Base-by-base conservation (phyloP, 2,329 filamentous ascomycete genomes). In the Colletotrichum viniferum region DNA sequence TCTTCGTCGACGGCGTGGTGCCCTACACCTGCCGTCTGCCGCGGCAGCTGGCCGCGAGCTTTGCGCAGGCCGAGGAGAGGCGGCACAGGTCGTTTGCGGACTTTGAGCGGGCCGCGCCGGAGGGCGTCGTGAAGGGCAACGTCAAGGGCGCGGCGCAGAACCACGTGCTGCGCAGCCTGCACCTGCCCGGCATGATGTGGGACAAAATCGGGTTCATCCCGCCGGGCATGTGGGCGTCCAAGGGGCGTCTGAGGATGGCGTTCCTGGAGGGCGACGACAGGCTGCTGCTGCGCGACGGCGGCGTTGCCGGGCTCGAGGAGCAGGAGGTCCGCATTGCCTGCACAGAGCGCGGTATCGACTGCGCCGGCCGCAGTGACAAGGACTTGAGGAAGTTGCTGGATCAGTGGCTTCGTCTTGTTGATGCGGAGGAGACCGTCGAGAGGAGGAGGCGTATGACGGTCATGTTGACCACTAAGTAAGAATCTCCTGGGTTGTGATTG, bases 11-110 rank as follows among this genome's bases (percentile, higher is more conserved):
- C 24, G 86, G 86, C 48, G 87, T 95, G 26, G 94, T 98, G 30
- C 96, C 96, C 0, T 91, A 92, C 79, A 94, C 95, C 0, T 98
- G 96, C 83, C 91, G 95, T 13, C 94, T 98, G 74, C 96, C 96
- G 0, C 87, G 86, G 52, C 96, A 98, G 85, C 86, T 95, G 8
- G 86, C 88, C 10, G 84, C 87, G 43, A 89, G 92, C 52, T 84
- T 92, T 74, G 85, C 90, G 67, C 87, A 89, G 77, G 84, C 87
- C 2, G 90, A 94, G 81, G 83, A 85, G 64, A 84, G 91, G 12
- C 86, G 93, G 12, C 81, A 78, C 36, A 81, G 81, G 1, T 88
- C 88, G 10, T 91, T 92, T 80, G 84, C 87, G 60, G 83, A 85
- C 21, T 77, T 88, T 32, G 81, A 83, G 69, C 79, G 77, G 56